Percentiles rank a stretch among this genome's conserved stretches.
These are phyloP conservation scores for Pholiota microspora DNA, from an alignment of 768 basidiomycete species.

Conservation along the genomic window DNA sequence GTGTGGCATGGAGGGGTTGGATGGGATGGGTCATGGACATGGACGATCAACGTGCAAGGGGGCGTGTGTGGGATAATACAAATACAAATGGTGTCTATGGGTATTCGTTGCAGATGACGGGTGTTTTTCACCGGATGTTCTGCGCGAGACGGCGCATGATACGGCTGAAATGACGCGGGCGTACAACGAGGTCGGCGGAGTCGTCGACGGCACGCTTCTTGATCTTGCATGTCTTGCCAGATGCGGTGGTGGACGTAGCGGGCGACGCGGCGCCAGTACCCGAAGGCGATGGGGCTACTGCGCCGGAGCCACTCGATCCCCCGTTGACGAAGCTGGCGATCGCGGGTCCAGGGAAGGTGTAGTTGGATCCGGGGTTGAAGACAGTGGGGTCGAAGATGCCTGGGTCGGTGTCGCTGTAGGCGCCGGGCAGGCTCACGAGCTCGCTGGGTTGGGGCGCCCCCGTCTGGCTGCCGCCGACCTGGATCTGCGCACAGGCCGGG, in stretches of 20 bases:
- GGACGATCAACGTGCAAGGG: constrained; percentile 16
- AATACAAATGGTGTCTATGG: constrained; percentile 5
- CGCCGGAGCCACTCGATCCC: background rate
- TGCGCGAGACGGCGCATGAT: constrained; percentile 30
- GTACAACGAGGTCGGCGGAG: constrained; percentile 12
- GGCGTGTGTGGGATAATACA: constrained; percentile 3
- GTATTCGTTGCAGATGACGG: background rate
- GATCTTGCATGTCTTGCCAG: constrained; percentile 6
- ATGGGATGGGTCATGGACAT: constrained; percentile 6
- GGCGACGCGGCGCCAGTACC: background rate
- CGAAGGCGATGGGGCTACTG: background rate
- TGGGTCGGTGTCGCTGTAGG: constrained; percentile 66
- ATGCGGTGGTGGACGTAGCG: background rate
- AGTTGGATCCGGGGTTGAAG: constrained; percentile 28
- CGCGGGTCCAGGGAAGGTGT: constrained; percentile 52
- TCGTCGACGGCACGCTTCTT: constrained; percentile 2
- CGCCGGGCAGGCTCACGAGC: constrained; percentile 69
- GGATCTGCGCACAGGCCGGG: constrained; percentile 63
- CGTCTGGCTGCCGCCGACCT: constrained; percentile 50
- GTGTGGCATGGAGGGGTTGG: background rate
- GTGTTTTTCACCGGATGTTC: constrained; percentile 13
- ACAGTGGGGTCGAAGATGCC: constrained; percentile 56
- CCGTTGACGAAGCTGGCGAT: constrained; percentile 39
- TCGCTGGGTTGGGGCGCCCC: constrained; percentile 45
- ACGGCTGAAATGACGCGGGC: constrained; percentile 30